Conservation (phyloP, 371 early-diverging fungal genomes). For the Aphelidium insulamus region DNA sequence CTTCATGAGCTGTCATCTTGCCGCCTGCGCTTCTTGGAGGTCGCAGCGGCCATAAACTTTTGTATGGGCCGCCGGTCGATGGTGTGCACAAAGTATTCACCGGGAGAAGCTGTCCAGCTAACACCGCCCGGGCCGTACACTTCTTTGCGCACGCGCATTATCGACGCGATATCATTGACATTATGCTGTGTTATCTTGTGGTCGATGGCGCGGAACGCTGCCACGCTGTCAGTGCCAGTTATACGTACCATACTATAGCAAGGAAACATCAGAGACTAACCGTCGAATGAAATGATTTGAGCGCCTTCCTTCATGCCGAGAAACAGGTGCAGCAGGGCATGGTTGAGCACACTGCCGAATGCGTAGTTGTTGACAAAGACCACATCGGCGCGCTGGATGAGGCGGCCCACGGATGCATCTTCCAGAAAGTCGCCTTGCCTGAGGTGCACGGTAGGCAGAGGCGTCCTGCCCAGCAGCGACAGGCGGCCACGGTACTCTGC, state of each 20-base stretch:
- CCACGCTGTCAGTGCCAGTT: slow-evolving; percentile 6
- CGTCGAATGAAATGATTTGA: slow-evolving; percentile 51
- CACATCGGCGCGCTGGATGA: slow-evolving; percentile 62
- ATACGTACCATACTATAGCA: slow-evolving; percentile 1
- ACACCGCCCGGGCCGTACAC: slow-evolving; percentile 63
- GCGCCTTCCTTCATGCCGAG: slow-evolving; percentile 76
- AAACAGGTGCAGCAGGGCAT: slow-evolving; percentile 52
- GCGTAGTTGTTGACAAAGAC: slow-evolving; percentile 86
- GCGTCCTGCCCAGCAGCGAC: too few relatives aligned
- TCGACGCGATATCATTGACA: slow-evolving; percentile 56
- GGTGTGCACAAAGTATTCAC: slow-evolving; percentile 62
- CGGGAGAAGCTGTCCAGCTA: slow-evolving; percentile 78
- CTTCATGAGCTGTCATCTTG: too few relatives aligned
- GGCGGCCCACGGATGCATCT: slow-evolving; percentile 27
- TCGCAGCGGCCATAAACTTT: slow-evolving; percentile 29
- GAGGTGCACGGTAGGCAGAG: slow-evolving; percentile 34
- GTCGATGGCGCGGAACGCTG: slow-evolving; percentile 54
- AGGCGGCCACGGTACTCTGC: slow-evolving; percentile 61
- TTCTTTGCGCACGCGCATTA: slow-evolving; percentile 45
- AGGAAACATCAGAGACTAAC: too few relatives aligned
- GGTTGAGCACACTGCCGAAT: slow-evolving; percentile 63
- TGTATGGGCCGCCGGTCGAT: slow-evolving; percentile 44
- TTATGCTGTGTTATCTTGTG: slow-evolving; percentile 53
- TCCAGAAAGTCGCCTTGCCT: slow-evolving; percentile 54
- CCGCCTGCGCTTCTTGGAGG: too few relatives aligned